These are phyloP conservation scores for Phytomonas serpens DNA, from an alignment of 208 protist genomes.

Conservation along the genomic window DNA sequence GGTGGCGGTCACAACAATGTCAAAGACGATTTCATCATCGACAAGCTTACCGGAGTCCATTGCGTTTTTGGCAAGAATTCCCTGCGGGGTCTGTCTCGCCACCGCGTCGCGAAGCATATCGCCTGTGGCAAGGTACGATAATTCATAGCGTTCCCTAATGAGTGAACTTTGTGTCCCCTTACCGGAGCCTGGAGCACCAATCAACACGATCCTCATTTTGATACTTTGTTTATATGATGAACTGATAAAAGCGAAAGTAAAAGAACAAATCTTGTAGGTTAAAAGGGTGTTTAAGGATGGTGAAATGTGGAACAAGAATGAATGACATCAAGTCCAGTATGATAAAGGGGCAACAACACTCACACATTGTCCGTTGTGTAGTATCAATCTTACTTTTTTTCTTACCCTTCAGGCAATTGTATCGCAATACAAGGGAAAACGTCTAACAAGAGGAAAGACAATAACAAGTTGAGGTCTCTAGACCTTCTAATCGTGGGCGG, in stretches of 20 bases:
- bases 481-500: not conserved
- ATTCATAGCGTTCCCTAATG: slow-evolving; percentile 84
- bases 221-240: not conserved
- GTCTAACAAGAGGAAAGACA: not conserved
- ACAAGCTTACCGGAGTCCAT: slow-evolving; percentile 85
- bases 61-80: slow-evolving; percentile 46
- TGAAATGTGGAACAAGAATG: not conserved
- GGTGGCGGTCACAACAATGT: slow-evolving; percentile 87
- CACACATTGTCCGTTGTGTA: not conserved
- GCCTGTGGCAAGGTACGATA: slow-evolving; percentile 93
- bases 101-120: slow-evolving; percentile 90
- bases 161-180: slow-evolving; percentile 92
- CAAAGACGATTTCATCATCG: slow-evolving; percentile 89
- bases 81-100: slow-evolving; percentile 52
- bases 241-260: slow-evolving; percentile 13
- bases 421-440: not conserved
- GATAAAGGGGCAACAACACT: not conserved
- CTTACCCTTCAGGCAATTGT: not conserved
- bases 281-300: not conserved
- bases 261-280: not conserved
- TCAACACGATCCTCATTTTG: slow-evolving; percentile 86
- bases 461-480: not conserved
- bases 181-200: slow-evolving; percentile 88
- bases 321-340: not conserved
- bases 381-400: not conserved